A percentile compares a stretch with the other conserved stretches of the same genome.
Evolutionary conservation across 2,329 filamentous ascomycete genomes (phyloP).

Genomic region (Didymella segeticola): DNA sequence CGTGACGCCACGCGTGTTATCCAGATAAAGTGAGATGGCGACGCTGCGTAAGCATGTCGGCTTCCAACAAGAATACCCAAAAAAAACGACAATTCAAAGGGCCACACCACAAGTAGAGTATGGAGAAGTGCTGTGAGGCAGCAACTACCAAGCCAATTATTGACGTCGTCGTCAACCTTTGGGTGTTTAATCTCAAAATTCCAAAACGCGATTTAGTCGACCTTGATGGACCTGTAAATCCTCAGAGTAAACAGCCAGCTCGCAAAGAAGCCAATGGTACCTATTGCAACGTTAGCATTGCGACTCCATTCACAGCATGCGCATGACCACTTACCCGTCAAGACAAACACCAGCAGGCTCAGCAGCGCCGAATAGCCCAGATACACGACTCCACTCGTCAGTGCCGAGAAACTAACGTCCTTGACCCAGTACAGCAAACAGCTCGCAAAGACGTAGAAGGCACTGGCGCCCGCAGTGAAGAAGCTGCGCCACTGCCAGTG

Average conservation of each 20-base stretch:
- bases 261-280: conserved; percentile 92
- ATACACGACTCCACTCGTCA: conserved; percentile 89
- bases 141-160: too few species aligned
- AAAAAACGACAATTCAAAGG: too few species aligned
- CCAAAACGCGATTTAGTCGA: conserved; percentile 67
- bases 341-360: conserved; percentile 88
- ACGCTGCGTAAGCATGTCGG: neutral
- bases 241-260: conserved; percentile 93
- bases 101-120: too few species aligned
- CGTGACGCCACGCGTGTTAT: conserved; percentile 10
- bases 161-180: too few species aligned
- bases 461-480: conserved; percentile 86
- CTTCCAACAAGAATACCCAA: neutral
- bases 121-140: too few species aligned
- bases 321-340: conserved; percentile 77
- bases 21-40: neutral
- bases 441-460: conserved; percentile 89
- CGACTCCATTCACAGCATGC: neutral
- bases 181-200: neutral
- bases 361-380: conserved; percentile 90
- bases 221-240: conserved; percentile 98
- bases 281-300: conserved; percentile 55
- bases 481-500: conserved; percentile 99
- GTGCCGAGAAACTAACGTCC: conserved; percentile 81
- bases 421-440: conserved; percentile 90